phyloP scores from a whole-genome alignment of 1,139 yeast species.

The Insectozyma bohioensis region DNA sequence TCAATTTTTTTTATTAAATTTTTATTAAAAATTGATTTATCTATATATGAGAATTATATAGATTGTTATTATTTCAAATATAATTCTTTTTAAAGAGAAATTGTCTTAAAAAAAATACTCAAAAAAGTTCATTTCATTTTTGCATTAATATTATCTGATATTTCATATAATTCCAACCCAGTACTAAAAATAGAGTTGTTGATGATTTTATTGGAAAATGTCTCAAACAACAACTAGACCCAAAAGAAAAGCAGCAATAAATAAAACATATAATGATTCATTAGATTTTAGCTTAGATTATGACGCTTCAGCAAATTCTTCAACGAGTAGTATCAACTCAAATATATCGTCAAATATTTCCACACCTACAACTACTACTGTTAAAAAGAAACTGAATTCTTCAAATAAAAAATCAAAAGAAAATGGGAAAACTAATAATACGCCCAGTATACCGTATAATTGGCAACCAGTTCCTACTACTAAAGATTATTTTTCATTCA shows the following conservation, averaged over 20 bases:
- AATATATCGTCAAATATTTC: slow-evolving; percentile 4
- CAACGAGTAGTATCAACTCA: slow-evolving; percentile 6
- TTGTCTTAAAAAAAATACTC: too few relatives aligned
- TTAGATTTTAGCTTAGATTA: slow-evolving; percentile 21
- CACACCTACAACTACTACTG: slow-evolving; percentile 6
- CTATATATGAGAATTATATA: too few relatives aligned
- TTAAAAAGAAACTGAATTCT: slow-evolving; percentile 5
- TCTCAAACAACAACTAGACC: slow-evolving; percentile 36
- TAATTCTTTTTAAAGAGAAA: too few relatives aligned
- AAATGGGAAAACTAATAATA: slow-evolving; percentile 4
- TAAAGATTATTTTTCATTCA: slow-evolving; percentile 38
- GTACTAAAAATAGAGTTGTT: too few relatives aligned
- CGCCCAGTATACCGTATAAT: slow-evolving; percentile 29
- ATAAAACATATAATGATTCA: slow-evolving; percentile 42
- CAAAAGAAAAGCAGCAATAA: slow-evolving; percentile 45
- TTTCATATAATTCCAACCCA: background rate
- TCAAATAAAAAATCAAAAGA: slow-evolving; percentile 3
- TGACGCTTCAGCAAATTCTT: slow-evolving; percentile 8
- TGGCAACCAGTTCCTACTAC: slow-evolving; percentile 40
- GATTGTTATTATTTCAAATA: too few relatives aligned
- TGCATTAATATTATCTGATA: background rate
- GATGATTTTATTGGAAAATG: too few relatives aligned
- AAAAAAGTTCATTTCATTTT: background rate
- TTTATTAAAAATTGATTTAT: too few relatives aligned
- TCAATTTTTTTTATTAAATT: too few relatives aligned